These are phyloP conservation scores for Curvularia sp. DNA, from an alignment of 2,329 filamentous ascomycete genomes.

Conservation along the genomic window DNA sequence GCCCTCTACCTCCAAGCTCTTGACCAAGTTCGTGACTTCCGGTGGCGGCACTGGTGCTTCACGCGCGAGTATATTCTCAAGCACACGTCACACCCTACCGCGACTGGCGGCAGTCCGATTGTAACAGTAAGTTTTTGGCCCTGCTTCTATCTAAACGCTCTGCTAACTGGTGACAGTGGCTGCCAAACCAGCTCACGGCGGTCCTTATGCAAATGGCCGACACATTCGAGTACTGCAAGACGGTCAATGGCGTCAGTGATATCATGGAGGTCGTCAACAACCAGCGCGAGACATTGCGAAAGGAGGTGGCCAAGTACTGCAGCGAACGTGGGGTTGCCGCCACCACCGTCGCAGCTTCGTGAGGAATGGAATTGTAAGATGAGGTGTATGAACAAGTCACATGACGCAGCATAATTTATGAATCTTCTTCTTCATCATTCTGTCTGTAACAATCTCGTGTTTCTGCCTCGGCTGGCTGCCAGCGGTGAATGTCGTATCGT, in stretches of 20 bases:
- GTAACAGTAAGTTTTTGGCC: constrained; percentile 62
- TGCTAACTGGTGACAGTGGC: constrained; percentile 59
- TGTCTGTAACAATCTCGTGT: background rate
- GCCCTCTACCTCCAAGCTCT: constrained; percentile 60
- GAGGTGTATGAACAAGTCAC: constrained; percentile 1
- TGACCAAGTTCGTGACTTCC: constrained; percentile 79
- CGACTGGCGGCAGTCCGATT: constrained; percentile 81
- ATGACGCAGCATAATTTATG: background rate
- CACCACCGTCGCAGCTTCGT: constrained; percentile 41
- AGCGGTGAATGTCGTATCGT: constrained; percentile 8
- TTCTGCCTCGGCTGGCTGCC: background rate
- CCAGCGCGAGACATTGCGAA: constrained; percentile 70
- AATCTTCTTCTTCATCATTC: background rate
- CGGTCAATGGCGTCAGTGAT: constrained; percentile 58
- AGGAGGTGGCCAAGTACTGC: constrained; percentile 80
- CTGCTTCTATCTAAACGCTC: background rate
- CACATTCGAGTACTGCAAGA: constrained; percentile 60
- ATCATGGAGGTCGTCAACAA: constrained; percentile 72
- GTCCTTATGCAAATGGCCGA: constrained; percentile 74
- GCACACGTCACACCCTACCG: constrained; percentile 75
- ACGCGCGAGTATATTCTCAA: constrained; percentile 85
- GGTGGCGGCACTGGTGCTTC: constrained; percentile 87
- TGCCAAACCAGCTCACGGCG: constrained; percentile 80
- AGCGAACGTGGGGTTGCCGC: constrained; percentile 61
- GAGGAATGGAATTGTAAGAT: constrained; percentile 9